Base-by-base conservation (phyloP, 2,329 filamentous ascomycete genomes). In the Epichloe baconii region DNA sequence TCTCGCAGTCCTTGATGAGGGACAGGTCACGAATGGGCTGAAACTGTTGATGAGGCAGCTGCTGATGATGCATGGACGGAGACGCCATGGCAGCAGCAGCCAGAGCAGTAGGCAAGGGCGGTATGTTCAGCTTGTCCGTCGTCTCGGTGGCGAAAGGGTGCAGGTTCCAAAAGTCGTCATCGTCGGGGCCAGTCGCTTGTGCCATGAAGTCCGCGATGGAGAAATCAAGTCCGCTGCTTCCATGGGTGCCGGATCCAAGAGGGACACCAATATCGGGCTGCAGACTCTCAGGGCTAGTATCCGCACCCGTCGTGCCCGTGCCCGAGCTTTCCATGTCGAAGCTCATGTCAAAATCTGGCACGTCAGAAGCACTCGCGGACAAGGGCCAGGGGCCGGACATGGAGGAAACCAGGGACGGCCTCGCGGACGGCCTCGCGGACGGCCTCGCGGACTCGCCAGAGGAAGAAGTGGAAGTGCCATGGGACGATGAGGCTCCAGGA, bases 261-360 rank as follows among this genome's bases (percentile, higher is more conserved):
- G 48, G 23, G 2, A 47, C 31, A 11, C 45, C 44, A 23, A 34
- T 8, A 44, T 50, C 44, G 35, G 47, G 51, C 35, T 58, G 55
- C 6, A 66, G 54, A 48, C 60, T 66, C 48, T 66, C 64, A 0
- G 65, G 63, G 52, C 61, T 64, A n/a, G 64, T 61, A 37, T 61
- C 58, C 44, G 56, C 58, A 44, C 61, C 61, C 42, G 57, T 59
- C 42, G 57, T 59, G 49, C 62, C 61, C 46, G 66, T 44, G 55
- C 8, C 26, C 26, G 10, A 31, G 26, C 26, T 31, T 10, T 19
- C 19, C 41, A 43, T 2, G 41, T 66, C 65, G 53, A 68, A 66
- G 57, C 57, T 55, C 64, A 68, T 64, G 54, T 68, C 66, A 56
- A 68, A 68, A 17, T 66, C 65, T 44, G 61, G 57, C 49, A 67